Evolutionary conservation across 192 early-diverging fungal genomes (phyloP), one percentile per base, ranked within the genome.

Genomic region (Coemansia sp.): DNA sequence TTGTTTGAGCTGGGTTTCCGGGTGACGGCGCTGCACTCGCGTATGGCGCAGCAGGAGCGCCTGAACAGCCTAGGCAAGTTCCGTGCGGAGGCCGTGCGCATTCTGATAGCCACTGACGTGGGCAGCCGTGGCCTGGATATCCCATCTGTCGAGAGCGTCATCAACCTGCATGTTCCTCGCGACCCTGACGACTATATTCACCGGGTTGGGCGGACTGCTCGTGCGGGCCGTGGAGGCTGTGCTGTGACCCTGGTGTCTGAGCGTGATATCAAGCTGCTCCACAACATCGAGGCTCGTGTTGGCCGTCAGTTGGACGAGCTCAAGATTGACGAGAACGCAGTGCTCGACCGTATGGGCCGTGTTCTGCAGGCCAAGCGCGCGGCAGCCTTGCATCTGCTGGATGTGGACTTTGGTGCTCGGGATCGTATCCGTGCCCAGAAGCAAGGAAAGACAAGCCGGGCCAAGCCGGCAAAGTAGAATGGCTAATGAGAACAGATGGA

Each of bases 111-210:
- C 17, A 99, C 97, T 0, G 97, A 99, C 67, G 97, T 99, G 18
- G 97, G 90, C 38, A 87, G 85, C 73, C 88, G 94, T 79, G 96
- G 97, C 58, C 75, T 99, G 25, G 97, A 99, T 77, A 99, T 99
- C 44, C 93, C 92, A 7, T 80, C 85, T 0, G 97, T 99, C 3
- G 77, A 91, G 35, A 55, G 88, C 42, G 97, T 99, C 10, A 55
- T 98, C 36, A 99, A 99, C 51, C 94, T 88, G 69, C 91, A 99
- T 58, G 80, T 99, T 16, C 95, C 97, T 7, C 80, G 88, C 5
- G 90, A 94, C 63, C 86, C 95, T 6, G 89, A 92, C 31, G 94
- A 95, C 60, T 99, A 99, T 47, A 90, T 99, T 46, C 97, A 99
- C 63, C 79, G 97, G 23, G 92, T 99, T 5, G 97, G 97, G 39